Percentiles rank a stretch among this genome's conserved stretches.
Evolutionary conservation across 495 filamentous ascomycete species (phyloP).

Genomic region (Cercophora newfieldiana): DNA sequence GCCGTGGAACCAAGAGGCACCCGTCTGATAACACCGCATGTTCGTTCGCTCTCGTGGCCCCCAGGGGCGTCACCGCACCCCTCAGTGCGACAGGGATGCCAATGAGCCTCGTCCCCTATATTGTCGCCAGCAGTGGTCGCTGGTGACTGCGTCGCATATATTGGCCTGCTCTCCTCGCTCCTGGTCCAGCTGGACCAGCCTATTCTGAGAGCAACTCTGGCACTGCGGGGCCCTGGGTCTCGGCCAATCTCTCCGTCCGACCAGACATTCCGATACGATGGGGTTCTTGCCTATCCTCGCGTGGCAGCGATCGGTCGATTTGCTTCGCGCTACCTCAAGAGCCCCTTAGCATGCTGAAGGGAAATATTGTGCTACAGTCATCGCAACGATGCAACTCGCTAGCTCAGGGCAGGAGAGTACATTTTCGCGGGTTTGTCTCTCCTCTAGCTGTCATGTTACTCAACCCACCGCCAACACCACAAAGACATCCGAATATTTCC

Average conservation of each 20-base stretch:
- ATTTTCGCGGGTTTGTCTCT: not conserved
- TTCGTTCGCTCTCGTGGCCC: not conserved
- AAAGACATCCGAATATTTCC: not conserved
- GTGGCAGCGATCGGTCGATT: not conserved
- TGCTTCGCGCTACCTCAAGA: not conserved
- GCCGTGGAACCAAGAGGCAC: slow-evolving; percentile 2
- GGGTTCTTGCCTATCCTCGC: not conserved
- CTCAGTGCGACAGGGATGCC: not conserved
- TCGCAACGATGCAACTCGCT: not conserved
- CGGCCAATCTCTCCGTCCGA: not conserved
- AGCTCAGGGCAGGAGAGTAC: not conserved
- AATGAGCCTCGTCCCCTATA: not conserved
- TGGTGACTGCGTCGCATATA: slow-evolving; percentile 18
- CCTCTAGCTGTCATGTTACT: not conserved
- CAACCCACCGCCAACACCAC: not conserved
- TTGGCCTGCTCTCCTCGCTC: slow-evolving; percentile 1
- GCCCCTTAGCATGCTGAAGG: not conserved
- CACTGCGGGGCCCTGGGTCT: not conserved
- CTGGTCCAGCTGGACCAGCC: not conserved
- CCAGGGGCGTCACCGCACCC: not conserved
- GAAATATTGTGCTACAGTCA: not conserved
- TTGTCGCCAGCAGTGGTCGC: not conserved
- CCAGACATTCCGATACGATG: not conserved
- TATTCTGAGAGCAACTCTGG: not conserved
- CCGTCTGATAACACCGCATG: not conserved